A percentile compares a stretch with the other conserved stretches of the same genome.
These are phyloP conservation scores for Leishmania martiniquensis DNA, from an alignment of 208 protist genomes.

Conservation along the genomic window DNA sequence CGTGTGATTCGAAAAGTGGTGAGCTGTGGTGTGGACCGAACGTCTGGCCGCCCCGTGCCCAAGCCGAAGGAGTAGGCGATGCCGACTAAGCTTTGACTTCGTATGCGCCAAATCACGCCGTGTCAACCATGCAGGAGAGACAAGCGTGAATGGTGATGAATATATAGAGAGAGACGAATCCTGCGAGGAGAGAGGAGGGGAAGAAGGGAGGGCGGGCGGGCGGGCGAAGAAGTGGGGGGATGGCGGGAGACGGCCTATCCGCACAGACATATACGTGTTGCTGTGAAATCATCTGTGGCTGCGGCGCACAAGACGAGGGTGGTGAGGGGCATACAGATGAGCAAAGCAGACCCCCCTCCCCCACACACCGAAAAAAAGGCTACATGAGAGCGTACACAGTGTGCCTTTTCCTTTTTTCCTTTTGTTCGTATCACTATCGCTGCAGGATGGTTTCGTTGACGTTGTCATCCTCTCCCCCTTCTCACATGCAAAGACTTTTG, in stretches of 20 bases:
- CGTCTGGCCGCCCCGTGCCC: conserved; percentile 45
- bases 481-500: background rate
- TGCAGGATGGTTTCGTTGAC: background rate
- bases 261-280: too few species aligned
- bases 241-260: too few species aligned
- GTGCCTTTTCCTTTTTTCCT: background rate
- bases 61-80: conserved; percentile 12
- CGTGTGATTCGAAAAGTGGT: conserved; percentile 50
- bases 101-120: background rate
- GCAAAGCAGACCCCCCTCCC: background rate
- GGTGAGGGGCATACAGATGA: too few species aligned
- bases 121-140: background rate
- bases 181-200: too few species aligned
- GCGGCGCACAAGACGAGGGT: too few species aligned
- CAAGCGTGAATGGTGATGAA: background rate
- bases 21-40: conserved; percentile 48
- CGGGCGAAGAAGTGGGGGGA: background rate
- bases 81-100: background rate
- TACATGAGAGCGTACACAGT: background rate
- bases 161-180: background rate
- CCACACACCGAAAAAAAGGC: background rate
- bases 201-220: background rate
- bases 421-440: background rate
- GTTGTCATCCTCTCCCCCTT: background rate
- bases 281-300: background rate